phyloP scores from a whole-genome alignment of 176 grass and related monocot genomes.

The Aegilops umbellulata region DNA sequence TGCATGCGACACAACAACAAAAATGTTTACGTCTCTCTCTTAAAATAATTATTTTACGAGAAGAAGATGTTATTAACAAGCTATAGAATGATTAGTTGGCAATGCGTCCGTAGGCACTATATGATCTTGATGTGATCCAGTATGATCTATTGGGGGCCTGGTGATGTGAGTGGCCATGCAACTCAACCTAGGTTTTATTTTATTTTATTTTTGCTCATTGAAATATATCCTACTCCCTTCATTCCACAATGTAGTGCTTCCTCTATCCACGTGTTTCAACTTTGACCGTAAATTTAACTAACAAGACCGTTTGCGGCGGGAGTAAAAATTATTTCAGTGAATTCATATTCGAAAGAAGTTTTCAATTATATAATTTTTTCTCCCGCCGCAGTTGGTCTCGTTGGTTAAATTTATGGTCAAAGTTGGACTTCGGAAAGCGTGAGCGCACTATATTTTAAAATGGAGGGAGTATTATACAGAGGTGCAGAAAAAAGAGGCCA shows the following conservation, averaged over 20 bases:
- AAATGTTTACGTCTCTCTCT: not conserved
- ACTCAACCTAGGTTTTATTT: not conserved
- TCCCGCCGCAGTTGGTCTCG: no score
- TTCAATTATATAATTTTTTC: no score
- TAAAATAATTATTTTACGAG: not conserved
- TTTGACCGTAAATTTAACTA: no score
- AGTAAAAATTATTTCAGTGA: no score
- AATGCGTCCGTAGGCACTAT: constrained; percentile 1
- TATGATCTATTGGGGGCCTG: not conserved
- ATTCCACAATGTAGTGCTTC: no score
- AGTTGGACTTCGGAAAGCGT: no score
- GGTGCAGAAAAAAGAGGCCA: not conserved
- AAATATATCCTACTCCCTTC: not conserved
- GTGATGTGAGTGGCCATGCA: constrained; percentile 31
- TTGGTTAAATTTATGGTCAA: no score
- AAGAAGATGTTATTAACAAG: not conserved
- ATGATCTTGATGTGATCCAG: not conserved
- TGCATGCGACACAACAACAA: not conserved
- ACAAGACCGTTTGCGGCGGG: no score
- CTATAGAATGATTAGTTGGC: not conserved
- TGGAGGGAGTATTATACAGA: no score
- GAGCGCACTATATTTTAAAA: no score
- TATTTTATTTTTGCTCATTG: not conserved
- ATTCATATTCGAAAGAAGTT: no score
- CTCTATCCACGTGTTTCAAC: no score